phyloP scores from a whole-genome alignment of 2,329 filamentous ascomycete species.

The Arthrinium puccinioides region DNA sequence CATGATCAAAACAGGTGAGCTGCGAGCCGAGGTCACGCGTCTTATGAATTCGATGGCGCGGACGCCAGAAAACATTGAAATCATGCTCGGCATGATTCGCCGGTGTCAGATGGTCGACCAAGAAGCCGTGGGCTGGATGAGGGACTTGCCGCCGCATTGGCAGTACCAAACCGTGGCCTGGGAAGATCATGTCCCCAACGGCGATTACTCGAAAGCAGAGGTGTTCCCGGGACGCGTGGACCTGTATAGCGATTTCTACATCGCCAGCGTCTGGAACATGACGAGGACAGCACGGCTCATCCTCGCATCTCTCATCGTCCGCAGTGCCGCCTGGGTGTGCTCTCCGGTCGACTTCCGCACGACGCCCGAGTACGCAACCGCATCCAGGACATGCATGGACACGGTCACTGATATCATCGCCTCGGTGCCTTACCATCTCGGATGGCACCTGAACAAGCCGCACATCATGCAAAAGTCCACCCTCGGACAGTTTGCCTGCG shows the following conservation, averaged over 20 bases:
- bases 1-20: conserved; percentile 45
- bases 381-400: conserved; percentile 41
- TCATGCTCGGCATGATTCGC: conserved; percentile 44
- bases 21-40: conserved; percentile 46
- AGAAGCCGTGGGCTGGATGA: conserved; percentile 44
- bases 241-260: conserved; percentile 51
- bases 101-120: conserved; percentile 45
- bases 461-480: conserved; percentile 32
- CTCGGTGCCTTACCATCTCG: conserved; percentile 54
- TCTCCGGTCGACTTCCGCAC: conserved; percentile 55
- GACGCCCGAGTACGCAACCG: conserved; percentile 53
- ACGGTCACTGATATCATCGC: conserved; percentile 53
- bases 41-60: conserved; percentile 38
- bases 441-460: conserved; percentile 44
- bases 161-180: conserved; percentile 46
- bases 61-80: conserved; percentile 40
- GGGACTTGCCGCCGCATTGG: conserved; percentile 41
- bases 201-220: conserved; percentile 45
- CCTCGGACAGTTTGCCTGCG: conserved; percentile 40
- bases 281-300: conserved; percentile 45
- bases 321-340: conserved; percentile 54
- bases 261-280: conserved; percentile 51
- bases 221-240: conserved; percentile 56
- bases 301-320: conserved; percentile 46
- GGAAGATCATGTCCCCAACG: conserved; percentile 45